phyloP scores from a whole-genome alignment of 2,329 filamentous ascomycete genomes.

The Ophiostoma himal-ulmi region DNA sequence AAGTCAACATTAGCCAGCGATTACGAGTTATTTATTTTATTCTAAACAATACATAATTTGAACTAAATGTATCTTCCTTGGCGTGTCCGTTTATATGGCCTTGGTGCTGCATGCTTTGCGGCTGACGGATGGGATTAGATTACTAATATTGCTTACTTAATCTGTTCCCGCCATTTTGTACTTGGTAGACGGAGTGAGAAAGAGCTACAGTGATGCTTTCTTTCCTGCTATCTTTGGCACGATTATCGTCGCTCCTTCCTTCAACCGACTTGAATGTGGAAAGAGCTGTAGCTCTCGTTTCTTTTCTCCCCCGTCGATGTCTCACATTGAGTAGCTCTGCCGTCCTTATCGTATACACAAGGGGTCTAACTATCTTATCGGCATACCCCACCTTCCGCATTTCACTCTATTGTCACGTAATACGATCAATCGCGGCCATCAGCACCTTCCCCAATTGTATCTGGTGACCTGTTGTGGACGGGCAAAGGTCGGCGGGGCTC shows the following conservation, averaged over 20 bases:
- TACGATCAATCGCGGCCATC: not conserved
- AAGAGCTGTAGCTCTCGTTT: too few species aligned
- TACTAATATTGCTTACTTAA: too few species aligned
- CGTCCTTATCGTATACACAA: not conserved
- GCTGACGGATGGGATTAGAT: too few species aligned
- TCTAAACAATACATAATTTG: not conserved
- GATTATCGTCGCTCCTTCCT: not conserved
- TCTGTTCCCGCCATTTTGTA: too few species aligned
- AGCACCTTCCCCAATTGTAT: conserved; percentile 8
- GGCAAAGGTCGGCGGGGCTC: conserved; percentile 17
- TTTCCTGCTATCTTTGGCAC: not conserved
- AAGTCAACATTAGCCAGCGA: not conserved
- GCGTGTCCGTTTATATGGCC: not conserved
- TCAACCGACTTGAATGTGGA: not conserved
- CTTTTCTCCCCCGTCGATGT: not conserved
- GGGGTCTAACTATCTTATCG: not conserved
- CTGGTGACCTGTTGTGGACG: not conserved
- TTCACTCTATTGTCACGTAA: not conserved
- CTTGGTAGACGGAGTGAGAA: too few species aligned
- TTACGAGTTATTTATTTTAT: not conserved
- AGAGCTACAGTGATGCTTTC: not conserved
- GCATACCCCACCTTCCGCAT: conserved; percentile 12
- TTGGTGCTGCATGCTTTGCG: not conserved
- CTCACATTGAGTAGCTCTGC: not conserved
- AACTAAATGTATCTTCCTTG: not conserved